Base-by-base conservation (phyloP, 352 stramenopile genomes). In the Achlya hypogyna region DNA sequence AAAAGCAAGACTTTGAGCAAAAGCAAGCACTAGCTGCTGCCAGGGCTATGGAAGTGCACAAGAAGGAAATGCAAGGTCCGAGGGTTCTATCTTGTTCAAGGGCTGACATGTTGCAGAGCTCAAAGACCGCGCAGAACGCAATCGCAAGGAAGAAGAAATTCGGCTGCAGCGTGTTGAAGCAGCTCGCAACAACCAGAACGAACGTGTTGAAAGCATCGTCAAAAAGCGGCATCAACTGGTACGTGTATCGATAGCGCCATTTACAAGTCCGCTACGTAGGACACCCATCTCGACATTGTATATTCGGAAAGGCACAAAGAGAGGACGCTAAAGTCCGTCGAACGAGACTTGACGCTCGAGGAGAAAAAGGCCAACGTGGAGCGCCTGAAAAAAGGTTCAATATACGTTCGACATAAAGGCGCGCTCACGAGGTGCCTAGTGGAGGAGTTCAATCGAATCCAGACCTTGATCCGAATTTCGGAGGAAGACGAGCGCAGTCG, bases 311-410 rank as follows among this genome's bases (percentile, higher is more conserved):
- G 74, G 4, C 74, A 87, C 45, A 82, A 78, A 38, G 67, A 78
- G 25, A 74, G 81, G 14, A 52, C 79, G 22, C 53, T 93, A 4
- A 68, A 74, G 4, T 79, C 74, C 28, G 75, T 92, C 23, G 79
- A 90, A 42, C 81, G 78, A 52, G 69, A 81, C 31, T 45, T 92
- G 58, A 67, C 63, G 31, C 53, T 76, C 14, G 70, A 87, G 29
- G 80, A 89, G 51, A 87, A 86, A 53, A 72, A 81, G 42, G 71
- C 88, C 28, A 91, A 86, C 14, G 81, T 91, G 27, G 78, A 86
- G 60, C 80, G 84, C 8, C 77, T 93, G 67, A 87, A 89, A 59
- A 67, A 67, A 67, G 60, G 60, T 67, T 35, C 18, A 27, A 14
- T 32, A n/a, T 25, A 62, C 29, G 29, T 25, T 23, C 12, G 49